Evolutionary conservation across 2,329 filamentous ascomycete species (phyloP).

Genomic region (Fusarium protoensiforme): DNA sequence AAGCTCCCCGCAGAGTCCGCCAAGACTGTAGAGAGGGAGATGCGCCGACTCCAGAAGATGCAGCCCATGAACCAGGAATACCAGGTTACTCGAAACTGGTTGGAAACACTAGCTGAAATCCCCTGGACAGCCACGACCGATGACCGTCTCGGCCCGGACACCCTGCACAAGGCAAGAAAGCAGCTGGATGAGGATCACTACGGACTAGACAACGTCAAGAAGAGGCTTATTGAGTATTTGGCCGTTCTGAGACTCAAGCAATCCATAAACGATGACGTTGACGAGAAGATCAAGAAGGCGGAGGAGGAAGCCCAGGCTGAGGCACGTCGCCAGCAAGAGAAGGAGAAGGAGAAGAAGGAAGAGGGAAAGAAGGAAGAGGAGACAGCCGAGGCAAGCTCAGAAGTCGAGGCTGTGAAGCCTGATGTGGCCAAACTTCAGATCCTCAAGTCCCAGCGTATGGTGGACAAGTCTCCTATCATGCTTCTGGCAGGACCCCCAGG

Average conservation of each 20-base stretch:
- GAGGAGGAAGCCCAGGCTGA: slow-evolving; percentile 64
- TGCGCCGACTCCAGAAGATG: slow-evolving; percentile 93
- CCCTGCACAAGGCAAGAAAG: slow-evolving; percentile 81
- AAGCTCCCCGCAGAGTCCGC: slow-evolving; percentile 84
- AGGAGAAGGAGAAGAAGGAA: not conserved
- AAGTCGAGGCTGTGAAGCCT: slow-evolving; percentile 46
- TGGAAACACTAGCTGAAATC: slow-evolving; percentile 93
- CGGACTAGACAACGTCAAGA: slow-evolving; percentile 96
- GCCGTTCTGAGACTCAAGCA: slow-evolving; percentile 97
- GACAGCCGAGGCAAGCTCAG: slow-evolving; percentile 26
- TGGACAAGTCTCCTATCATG: slow-evolving; percentile 95
- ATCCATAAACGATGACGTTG: slow-evolving; percentile 84
- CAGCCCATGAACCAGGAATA: slow-evolving; percentile 96
- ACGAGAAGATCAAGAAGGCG: slow-evolving; percentile 78
- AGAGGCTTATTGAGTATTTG: slow-evolving; percentile 92
- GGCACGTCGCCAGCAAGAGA: slow-evolving; percentile 31
- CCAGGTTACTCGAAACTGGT: slow-evolving; percentile 90
- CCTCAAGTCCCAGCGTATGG: slow-evolving; percentile 83
- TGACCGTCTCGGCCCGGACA: slow-evolving; percentile 85
- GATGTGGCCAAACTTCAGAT: slow-evolving; percentile 75
- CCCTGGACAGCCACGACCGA: slow-evolving; percentile 89
- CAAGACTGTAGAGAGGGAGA: slow-evolving; percentile 90
- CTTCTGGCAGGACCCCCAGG: slow-evolving; percentile 93
- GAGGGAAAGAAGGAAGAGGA: slow-evolving; percentile 2
- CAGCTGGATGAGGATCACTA: slow-evolving; percentile 98